Base-by-base conservation (phyloP, 2,329 filamentous ascomycete genomes). In the Elsinoe perseae region DNA sequence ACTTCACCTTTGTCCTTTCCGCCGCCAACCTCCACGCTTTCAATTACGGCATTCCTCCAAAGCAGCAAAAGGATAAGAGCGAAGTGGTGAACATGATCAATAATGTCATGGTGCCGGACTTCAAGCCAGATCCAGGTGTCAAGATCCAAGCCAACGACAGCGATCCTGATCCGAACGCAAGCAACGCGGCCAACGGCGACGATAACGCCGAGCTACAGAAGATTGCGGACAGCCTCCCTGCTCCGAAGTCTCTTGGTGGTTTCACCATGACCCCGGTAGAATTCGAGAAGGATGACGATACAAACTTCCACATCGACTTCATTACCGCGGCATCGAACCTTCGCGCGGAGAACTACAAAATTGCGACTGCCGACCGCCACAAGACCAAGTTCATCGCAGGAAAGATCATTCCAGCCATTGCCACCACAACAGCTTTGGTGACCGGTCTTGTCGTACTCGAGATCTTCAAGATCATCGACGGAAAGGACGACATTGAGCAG, bases 321-420 rank as follows among this genome's bases (percentile, higher is more conserved):
- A 97, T 98, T 73, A 95, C 93, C 6, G 90, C 91, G 1, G 91
- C 91, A 62, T 96, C 91, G 77, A 98, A 98, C 70, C 78, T 98
- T 59, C 88, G 95, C 59, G 93, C 93, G 0, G 87, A 95, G 72
- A 98, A 98, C 76, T 98, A 98, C 81, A 95, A 93, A 72, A 98
- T 98, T 63, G 83, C 89, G 66, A 81, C 84, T 61, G 91, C 93
- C 0, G 92, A 98, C 68, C 82, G 89, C 60, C 93, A 96, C 80
- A 95, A 93, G 84, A 98, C 92, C 60, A 98, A 98, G 78, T 97
- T 98, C 73, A 98, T 98, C 69, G 95, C 93, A 28, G 93, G 93
- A 70, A 98, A 98, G 81, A 98, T 98, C 64, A 98, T 98, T 63
- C 93, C 93, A 20, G 93, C 93, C 44, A 98, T 98, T 71, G 93